Base-by-base conservation (phyloP, 805 yeast species). In the Candida andamanensis region DNA sequence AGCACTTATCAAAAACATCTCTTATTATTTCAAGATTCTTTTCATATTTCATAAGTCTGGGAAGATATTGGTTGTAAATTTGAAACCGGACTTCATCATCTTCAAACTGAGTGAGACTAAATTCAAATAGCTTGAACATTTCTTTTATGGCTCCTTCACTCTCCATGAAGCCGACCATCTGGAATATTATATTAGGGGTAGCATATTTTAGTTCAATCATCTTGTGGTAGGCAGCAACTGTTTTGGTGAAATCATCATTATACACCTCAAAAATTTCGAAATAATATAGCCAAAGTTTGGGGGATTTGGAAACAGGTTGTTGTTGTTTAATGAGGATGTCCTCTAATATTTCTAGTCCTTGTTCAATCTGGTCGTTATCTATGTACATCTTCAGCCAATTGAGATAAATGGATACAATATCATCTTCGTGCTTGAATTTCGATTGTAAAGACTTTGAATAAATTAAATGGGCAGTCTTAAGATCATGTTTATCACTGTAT, bases 331-430 rank as follows among this genome's bases (percentile, higher is more conserved):
- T 44, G 17, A 68, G 40, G 0, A 68, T 57, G 14, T 44, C 43
- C 36, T 62, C 60, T 1, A 69, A 37, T 4, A 68, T 51, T 0
- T 44, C 35, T 4, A 67, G 29, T 0, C 75, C 60, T 13, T 52
- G 54, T 1, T 67, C 72, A 14, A 75, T 52, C 32, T 76, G 54
- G 1, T 66, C 72, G 12, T 60, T 55, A 15, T 69, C 58, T 18
- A 83, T 46, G 37, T 80, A 81, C 55, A 75, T 58, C 35, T 82
- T 82, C 5, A 81, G 66, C 95, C 96, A 89, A 12, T 68, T 70
- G n/a, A 74, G 59, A 72, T 86, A 84, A 5, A 89, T 53, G 3
- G 69, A 70, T 2, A 79, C 83, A 14, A 86, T 56, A 38, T 86
- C 95, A 15, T 74, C 72, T 0, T 76, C 57, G 11, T 67, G 56